A percentile compares a stretch with the other conserved stretches of the same genome.
Evolutionary conservation across 805 yeast species (phyloP).

Genomic region (Wickerhamiella qilinensis): DNA sequence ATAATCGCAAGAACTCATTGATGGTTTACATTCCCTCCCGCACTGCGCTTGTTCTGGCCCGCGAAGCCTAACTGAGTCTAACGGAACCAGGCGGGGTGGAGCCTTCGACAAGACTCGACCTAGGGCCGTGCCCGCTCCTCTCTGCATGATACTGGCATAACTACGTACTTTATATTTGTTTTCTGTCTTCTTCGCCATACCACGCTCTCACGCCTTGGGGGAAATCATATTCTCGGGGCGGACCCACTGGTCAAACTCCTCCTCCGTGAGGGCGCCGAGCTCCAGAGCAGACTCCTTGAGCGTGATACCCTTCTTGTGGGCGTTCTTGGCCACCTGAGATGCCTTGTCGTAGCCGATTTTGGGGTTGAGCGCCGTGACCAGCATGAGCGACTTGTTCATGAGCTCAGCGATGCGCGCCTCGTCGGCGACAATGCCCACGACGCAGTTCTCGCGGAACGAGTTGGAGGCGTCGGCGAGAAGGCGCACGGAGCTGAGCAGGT

Average conservation of each 20-base stretch:
- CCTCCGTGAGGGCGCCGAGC: constrained; percentile 64
- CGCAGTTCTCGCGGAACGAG: constrained; percentile 90
- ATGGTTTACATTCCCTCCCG: constrained; percentile 75
- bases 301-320: constrained; percentile 94
- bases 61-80: too few species aligned
- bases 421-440: constrained; percentile 95
- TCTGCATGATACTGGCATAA: too few species aligned
- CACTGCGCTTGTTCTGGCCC: constrained; percentile 41
- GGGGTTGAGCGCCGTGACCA: constrained; percentile 96
- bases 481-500: constrained; percentile 75
- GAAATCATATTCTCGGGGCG: constrained; percentile 97
- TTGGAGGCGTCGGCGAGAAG: constrained; percentile 75
- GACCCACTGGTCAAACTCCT: constrained; percentile 93
- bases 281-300: constrained; percentile 89
- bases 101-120: neutral
- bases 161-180: neutral
- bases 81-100: neutral
- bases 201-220: constrained; percentile 46
- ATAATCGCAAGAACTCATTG: constrained; percentile 54
- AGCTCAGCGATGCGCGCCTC: constrained; percentile 70
- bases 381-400: constrained; percentile 89
- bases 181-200: too few species aligned
- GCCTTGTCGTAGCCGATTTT: constrained; percentile 97
- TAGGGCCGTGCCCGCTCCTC: too few species aligned
- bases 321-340: constrained; percentile 95